Base-by-base conservation (phyloP, 2,329 filamentous ascomycete species). In the Penicillium digitatum region DNA sequence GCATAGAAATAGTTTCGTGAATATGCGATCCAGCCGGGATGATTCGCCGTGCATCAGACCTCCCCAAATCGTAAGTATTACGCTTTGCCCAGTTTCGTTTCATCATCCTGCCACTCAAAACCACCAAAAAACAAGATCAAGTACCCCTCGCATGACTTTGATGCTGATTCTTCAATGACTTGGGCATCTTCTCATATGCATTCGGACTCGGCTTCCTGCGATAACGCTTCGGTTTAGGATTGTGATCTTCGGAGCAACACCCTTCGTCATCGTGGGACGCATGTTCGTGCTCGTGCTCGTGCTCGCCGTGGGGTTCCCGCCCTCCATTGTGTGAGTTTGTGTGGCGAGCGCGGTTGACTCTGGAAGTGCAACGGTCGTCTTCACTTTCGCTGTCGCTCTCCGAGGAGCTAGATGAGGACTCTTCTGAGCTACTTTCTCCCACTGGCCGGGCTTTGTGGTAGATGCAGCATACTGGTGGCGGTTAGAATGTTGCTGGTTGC, bases 391-490 rank as follows among this genome's bases (percentile, higher is more conserved):
- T 76, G 46, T 77, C 81, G 5, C 78, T 78, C n/a, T 79, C 74
- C 12, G 78, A 78, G 1, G 78, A 81, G 43, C 79, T 81, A 14
- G 84, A 85, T 26, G 48, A 50, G 9, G 74, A 76, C 62, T 78
- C 76, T n/a, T 78, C 76, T 18, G 74, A 76, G 56, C 87, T 91
- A 31, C 89, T 94, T 72, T 97, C 93, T 70, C 88, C 90, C 4
- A 90, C 85, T 11, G 81, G 83, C 63, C 87, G 88, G 7, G 90
- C 87, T 57, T 88, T 88, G 77, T 96, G 93, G 76, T 96, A 99
- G 73, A 99, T 99, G 74, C 94, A 99, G 81, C 94, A 99, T n/a
- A 97, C 94, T 95, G 45, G 16, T 16, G n/a, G 16, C 26, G 40
- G 10, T 32, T 18, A 56, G 38, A 14, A 22, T 26, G 32, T 47